Percentiles rank a stretch among this genome's conserved stretches.
Conservation (phyloP, 805 yeast genomes). For the Cyberlindnera subsufficiens region DNA sequence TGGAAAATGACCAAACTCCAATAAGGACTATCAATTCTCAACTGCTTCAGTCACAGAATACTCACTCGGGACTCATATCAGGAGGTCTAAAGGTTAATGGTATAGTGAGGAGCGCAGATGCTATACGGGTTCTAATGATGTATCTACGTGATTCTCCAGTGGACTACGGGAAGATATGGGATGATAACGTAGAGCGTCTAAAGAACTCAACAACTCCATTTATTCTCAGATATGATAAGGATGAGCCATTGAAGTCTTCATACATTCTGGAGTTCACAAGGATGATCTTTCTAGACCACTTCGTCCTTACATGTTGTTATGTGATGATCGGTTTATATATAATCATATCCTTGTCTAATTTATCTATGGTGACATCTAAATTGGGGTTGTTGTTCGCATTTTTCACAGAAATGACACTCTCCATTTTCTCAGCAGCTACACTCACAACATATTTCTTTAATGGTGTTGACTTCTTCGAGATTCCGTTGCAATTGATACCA, state of each 20-base stretch:
- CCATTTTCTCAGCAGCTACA: slow-evolving; percentile 38
- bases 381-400: slow-evolving; percentile 40
- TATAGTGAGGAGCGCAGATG: slow-evolving; percentile 33
- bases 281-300: slow-evolving; percentile 17
- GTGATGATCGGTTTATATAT: slow-evolving; percentile 27
- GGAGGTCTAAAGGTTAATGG: slow-evolving; percentile 40
- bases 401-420: slow-evolving; percentile 31
- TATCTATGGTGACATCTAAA: slow-evolving; percentile 39
- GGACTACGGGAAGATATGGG: slow-evolving; percentile 24
- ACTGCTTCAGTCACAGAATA: background rate
- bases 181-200: slow-evolving; percentile 24
- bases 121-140: slow-evolving; percentile 31
- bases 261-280: slow-evolving; percentile 13
- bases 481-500: slow-evolving; percentile 37
- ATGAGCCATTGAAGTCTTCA: background rate
- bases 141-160: slow-evolving; percentile 13
- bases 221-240: background rate
- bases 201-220: slow-evolving; percentile 3
- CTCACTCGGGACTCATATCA: slow-evolving; percentile 27
- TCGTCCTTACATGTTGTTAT: slow-evolving; percentile 22
- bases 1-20: slow-evolving; percentile 11
- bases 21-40: slow-evolving; percentile 33
- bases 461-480: slow-evolving; percentile 28
- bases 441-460: slow-evolving; percentile 32
- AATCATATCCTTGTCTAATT: slow-evolving; percentile 32